phyloP scores from a whole-genome alignment of 2,329 filamentous ascomycete genomes.

The Neocatenulostroma microsporum region DNA sequence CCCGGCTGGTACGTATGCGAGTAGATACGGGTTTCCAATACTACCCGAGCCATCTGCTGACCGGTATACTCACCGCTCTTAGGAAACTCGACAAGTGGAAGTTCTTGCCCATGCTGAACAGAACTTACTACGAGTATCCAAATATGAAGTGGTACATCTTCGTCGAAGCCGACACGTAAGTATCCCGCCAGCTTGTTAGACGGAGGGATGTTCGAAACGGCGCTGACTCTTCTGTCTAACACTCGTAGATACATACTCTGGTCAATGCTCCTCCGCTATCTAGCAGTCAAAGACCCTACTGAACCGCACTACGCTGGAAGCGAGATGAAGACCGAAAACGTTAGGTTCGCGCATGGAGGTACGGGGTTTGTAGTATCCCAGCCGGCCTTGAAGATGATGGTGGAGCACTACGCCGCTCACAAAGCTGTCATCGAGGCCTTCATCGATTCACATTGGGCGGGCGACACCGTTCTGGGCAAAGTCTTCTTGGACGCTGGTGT shows the following conservation, averaged over 20 bases:
- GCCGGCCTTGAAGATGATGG: slow-evolving; percentile 40
- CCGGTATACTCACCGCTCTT: too few species aligned
- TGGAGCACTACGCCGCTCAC: slow-evolving; percentile 35
- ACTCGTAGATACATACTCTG: slow-evolving; percentile 35
- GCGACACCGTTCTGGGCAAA: slow-evolving; percentile 17
- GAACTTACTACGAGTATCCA: slow-evolving; percentile 40
- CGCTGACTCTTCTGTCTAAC: too few species aligned
- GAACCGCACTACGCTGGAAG: slow-evolving; percentile 41
- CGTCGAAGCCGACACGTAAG: slow-evolving; percentile 47
- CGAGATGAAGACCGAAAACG: slow-evolving; percentile 18
- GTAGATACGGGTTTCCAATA: too few species aligned
- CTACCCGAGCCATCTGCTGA: too few species aligned
- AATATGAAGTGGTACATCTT: slow-evolving; percentile 47
- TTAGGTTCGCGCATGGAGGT: slow-evolving; percentile 48
- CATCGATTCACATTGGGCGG: slow-evolving; percentile 16
- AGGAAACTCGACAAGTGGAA: slow-evolving; percentile 51
- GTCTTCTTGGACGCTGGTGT: slow-evolving; percentile 17
- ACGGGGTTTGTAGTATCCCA: slow-evolving; percentile 47
- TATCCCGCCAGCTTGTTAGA: too few species aligned
- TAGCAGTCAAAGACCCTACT: slow-evolving; percentile 38
- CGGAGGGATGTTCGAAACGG: too few species aligned
- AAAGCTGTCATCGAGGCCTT: slow-evolving; percentile 31
- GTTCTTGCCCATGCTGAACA: slow-evolving; percentile 47
- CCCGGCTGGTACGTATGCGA: too few species aligned
- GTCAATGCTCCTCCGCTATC: slow-evolving; percentile 37